Evolutionary conservation across 805 yeast genomes (phyloP).

Genomic region (Nakazawaea molendinolei): DNA sequence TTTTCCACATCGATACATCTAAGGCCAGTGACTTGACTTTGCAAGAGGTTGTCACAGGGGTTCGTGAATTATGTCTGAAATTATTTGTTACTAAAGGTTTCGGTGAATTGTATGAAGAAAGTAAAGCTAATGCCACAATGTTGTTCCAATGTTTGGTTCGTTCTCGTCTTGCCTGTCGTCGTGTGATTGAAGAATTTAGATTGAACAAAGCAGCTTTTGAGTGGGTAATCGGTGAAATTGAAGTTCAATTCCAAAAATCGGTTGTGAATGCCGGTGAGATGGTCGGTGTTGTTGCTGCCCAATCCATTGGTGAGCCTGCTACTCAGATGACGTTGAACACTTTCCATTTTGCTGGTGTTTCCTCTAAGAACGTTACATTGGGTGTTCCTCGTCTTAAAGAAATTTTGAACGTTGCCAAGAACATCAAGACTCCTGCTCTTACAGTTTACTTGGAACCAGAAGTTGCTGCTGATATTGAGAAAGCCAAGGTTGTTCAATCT

Average conservation of each 20-base stretch:
- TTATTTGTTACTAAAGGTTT: slow-evolving; percentile 79
- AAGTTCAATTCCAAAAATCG: slow-evolving; percentile 86
- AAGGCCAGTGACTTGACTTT: slow-evolving; percentile 87
- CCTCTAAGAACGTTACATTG: slow-evolving; percentile 90
- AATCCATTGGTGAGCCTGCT: slow-evolving; percentile 97
- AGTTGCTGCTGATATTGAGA: slow-evolving; percentile 81
- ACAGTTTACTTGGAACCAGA: slow-evolving; percentile 86
- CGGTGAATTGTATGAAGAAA: slow-evolving; percentile 66
- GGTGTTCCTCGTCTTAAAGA: slow-evolving; percentile 98
- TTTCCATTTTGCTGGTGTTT: slow-evolving; percentile 97
- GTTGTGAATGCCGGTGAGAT: slow-evolving; percentile 95
- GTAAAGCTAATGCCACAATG: slow-evolving; percentile 87
- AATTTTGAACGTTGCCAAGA: slow-evolving; percentile 96
- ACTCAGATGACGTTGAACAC: slow-evolving; percentile 97
- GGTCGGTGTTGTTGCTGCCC: slow-evolving; percentile 98
- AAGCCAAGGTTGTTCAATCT: slow-evolving; percentile 91
- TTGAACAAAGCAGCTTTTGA: slow-evolving; percentile 82
- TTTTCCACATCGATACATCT: slow-evolving; percentile 86
- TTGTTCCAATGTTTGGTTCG: slow-evolving; percentile 88
- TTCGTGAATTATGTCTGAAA: slow-evolving; percentile 58
- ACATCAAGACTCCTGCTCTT: slow-evolving; percentile 98
- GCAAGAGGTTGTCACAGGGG: slow-evolving; percentile 70
- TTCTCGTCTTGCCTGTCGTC: slow-evolving; percentile 84
- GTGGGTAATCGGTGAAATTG: slow-evolving; percentile 94
- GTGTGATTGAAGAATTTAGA: slow-evolving; percentile 87